Percentiles rank a stretch among this genome's conserved stretches.
phyloP scores from a whole-genome alignment of 2,329 filamentous ascomycete species.

The Ophiostoma triangulosporum region DNA sequence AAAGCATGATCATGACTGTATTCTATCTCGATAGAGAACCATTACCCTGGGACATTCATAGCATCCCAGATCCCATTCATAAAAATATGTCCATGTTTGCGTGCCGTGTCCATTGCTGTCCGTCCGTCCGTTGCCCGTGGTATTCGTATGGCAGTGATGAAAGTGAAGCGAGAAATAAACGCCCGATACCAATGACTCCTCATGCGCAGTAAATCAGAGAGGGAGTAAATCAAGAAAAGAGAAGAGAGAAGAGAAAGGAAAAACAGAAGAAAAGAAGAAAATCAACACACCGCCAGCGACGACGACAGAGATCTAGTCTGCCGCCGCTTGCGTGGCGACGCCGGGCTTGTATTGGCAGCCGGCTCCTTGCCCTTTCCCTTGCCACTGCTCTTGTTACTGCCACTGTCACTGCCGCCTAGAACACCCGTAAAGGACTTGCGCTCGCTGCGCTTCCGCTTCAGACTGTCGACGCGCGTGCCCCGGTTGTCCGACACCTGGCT shows the following conservation, averaged over 20 bases:
- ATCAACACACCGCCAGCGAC: constrained; percentile 10
- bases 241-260: neutral
- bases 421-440: constrained; percentile 25
- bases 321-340: constrained; percentile 22
- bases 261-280: neutral
- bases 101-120: too few species aligned
- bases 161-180: too few species aligned
- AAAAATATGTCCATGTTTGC: too few species aligned
- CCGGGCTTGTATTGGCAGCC: constrained; percentile 15
- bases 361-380: too few species aligned
- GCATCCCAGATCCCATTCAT: too few species aligned
- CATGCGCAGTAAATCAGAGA: neutral
- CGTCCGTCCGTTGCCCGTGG: too few species aligned
- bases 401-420: constrained; percentile 12
- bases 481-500: constrained; percentile 27
- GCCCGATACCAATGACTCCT: neutral
- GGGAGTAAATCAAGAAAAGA: neutral
- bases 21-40: too few species aligned
- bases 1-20: too few species aligned
- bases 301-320: constrained; percentile 13
- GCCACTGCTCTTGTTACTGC: neutral
- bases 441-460: constrained; percentile 24
- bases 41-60: too few species aligned
- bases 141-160: too few species aligned
- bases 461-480: constrained; percentile 7